Base-by-base conservation (phyloP, 768 basidiomycete species). In the Steccherinum ochraceum region DNA sequence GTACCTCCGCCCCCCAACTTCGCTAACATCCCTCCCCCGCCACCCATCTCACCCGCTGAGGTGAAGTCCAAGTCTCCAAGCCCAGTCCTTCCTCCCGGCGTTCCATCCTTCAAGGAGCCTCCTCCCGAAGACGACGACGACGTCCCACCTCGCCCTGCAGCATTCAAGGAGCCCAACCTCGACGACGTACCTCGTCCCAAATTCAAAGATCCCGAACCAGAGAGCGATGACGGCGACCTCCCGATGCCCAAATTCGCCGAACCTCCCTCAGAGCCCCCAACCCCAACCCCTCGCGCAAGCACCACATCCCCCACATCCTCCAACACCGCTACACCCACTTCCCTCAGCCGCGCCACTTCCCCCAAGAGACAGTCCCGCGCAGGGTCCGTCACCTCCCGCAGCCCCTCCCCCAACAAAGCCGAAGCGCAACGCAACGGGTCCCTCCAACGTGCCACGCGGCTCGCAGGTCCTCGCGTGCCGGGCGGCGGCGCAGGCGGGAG, bases 21-120 rank as follows among this genome's bases (percentile, higher is more conserved):
- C 30, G 24, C 48, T 16, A 26, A 30, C 23, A 25, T 46, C 3
- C 46, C 49, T 19, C 41, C 49, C 4, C 53, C 53, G 5, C 35
- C 49, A 12, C 49, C 48, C 40, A n/a, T n/a, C n/a, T n/a, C n/a
- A n/a, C n/a, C n/a, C 21, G 30, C 3, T 11, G 18, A 39, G 5
- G 24, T 42, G 23, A 25, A 48, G 30, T 24, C 50, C 18, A 40
- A 47, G 12, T 40, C 50, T 4, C 40, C 50, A 24, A 24, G 18
- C 23, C 12, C 40, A n/a, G n/a, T n/a, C n/a, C 27, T 48, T 16
- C 51, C 61, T 5, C 50, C 49, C 11, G 13, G 57, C 53, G 12
- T 30, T 50, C 83, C 83, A 4, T 51, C 63, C 0, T 87, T 84
- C 66, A 84, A 73, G 59, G 81, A 82, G 49, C 84, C 83, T 5